Evolutionary conservation across 2,329 filamentous ascomycete genomes (phyloP), one percentile per base, ranked within the genome.

Genomic region (Bipolaris bicolor): DNA sequence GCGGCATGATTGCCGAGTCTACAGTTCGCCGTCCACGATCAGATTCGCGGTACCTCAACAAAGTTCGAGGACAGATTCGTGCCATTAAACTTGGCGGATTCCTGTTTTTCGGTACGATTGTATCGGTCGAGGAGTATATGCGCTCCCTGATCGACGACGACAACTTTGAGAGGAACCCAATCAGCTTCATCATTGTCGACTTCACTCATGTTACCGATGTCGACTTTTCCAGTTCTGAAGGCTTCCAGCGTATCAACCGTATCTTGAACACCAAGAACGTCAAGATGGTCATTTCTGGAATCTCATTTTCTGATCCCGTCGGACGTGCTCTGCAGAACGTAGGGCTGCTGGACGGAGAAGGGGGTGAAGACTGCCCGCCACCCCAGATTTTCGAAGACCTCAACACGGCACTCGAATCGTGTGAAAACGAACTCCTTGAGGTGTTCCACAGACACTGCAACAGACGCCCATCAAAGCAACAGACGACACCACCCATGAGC

Each of bases 101-200:
- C 71, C 85, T 99, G n/a, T 99, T 99, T 81, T 99, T 99, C 66
- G 95, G 95, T 15, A 98, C 93, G 2, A 97, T 99, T 63, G 94
- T 97, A 51, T 92, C 91, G 46, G 94, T 99, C 0, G 95, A 99
- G 76, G 90, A 91, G 61, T 90, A 90, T 62, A 93, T 98, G 60
- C 86, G 93, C 20, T 86, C 83, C 3, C 80, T 98, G 31, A 88
- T 98, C 45, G 88, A 93, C 26, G 92, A 96, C 29, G 88, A 94
- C 60, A 85, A 88, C 2, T 98, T 97, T 72, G 81, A 82, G 24
- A 81, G 86, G 63, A 85, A 88, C 50, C 92, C 94, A 0, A 95
- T 98, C 72, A 89, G 91, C 64, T 99, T 92, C 73, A 82, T 99
- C 40, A 86, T 99, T 16, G 82, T 99, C 37, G 95, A 99, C 72